Evolutionary conservation across 306 rosid species (phyloP).

Genomic region (Fagus sylvatica): DNA sequence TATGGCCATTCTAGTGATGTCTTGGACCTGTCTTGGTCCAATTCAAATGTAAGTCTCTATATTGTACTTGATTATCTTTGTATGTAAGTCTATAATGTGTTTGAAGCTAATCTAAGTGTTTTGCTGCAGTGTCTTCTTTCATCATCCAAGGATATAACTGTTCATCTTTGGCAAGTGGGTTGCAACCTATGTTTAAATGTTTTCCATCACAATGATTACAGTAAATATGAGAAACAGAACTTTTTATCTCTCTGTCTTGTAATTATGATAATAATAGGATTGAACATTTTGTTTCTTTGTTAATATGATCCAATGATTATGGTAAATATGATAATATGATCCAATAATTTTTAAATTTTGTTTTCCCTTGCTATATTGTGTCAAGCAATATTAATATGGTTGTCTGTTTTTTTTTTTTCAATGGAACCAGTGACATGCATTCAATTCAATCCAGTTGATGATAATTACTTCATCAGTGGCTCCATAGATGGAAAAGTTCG

Average conservation of each 20-base stretch:
- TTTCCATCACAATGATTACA: conserved; percentile 76
- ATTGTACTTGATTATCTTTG: neutral
- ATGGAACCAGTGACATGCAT: conserved; percentile 77
- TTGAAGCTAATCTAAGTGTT: conserved; percentile 25
- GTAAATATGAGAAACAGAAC: conserved; percentile 34
- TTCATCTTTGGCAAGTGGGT: conserved; percentile 79
- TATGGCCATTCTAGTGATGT: conserved; percentile 76
- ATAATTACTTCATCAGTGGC: conserved; percentile 80
- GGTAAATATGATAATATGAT: neutral
- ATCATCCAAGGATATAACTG: conserved; percentile 89
- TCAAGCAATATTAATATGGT: neutral
- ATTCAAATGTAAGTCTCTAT: conserved; percentile 69
- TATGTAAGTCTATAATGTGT: neutral
- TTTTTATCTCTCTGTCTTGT: neutral
- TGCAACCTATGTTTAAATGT: conserved; percentile 47
- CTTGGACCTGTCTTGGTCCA: conserved; percentile 92
- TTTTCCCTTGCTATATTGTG: conserved; percentile 15
- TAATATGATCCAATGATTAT: no score
- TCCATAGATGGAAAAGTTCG: conserved; percentile 90
- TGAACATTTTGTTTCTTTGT: neutral
- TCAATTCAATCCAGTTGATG: conserved; percentile 80
- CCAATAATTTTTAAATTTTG: neutral
- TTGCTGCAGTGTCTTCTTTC: conserved; percentile 78
- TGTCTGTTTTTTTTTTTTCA: neutral
- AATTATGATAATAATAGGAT: neutral